Evolutionary conservation across 805 yeast species (phyloP), one percentile per base, ranked within the genome.

Genomic region (Suhomyces sp.): DNA sequence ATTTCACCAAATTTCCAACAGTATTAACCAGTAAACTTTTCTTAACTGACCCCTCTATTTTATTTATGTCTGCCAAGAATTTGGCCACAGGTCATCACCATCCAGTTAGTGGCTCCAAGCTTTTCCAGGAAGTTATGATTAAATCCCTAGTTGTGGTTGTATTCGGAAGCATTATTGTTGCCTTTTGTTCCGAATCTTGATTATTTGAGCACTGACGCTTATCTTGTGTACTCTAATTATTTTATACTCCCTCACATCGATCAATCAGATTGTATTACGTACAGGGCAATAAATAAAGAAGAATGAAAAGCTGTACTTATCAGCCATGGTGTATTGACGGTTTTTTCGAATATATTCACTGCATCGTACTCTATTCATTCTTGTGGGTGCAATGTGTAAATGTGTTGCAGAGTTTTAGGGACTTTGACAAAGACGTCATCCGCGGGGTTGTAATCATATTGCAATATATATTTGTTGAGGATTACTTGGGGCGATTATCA

Each of bases 251-350:
- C 54, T 73, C 25, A 53, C 77, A 2, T 77, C 88, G 1, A 50
- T 76, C 29, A 29, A 51, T 6, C 65, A 83, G 48, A 60, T 81
- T 17, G 50, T 51, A 0, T 53, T 72, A 27, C 77, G 88, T 2
- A 83, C 63, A 48, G 60, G 79, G 47, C 72, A 73, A 42, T 78
- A 87, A 12, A 75, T 83, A 4, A 40, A 61, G 19, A 62, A 58
- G 25, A 77, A 76, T 40, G 70, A 68, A 42, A 53, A 60, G 25
- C 65, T 80, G 25, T 70, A 74, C 79, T 44, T 83, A 77, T 54
- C 85, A 79, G 53, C 88, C 93, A 25, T 80, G 81, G 74, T 84
- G 93, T 91, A 79, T 84, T 50, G 78, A 79, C 54, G 70, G 77
- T 4, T 81, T 83, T 46, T 56, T 76, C 44, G 60, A 54, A 18